Percentiles rank a stretch among this genome's conserved stretches.
phyloP scores from a whole-genome alignment of 2,329 filamentous ascomycete species.

The Trichoderma guizhouense region DNA sequence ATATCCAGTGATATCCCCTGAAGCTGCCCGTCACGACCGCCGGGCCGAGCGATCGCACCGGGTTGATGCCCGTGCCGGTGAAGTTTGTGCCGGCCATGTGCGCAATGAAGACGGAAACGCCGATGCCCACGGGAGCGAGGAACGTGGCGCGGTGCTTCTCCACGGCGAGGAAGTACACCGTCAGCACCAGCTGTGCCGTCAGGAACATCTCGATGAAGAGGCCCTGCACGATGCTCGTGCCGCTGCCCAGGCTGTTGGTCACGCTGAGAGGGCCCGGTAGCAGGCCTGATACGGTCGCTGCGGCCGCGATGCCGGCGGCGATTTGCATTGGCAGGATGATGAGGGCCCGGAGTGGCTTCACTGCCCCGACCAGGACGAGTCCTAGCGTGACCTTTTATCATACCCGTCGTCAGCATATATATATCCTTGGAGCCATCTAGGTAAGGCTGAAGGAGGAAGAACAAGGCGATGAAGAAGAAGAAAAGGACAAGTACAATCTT shows the following conservation, averaged over 20 bases:
- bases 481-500: conserved; percentile 24
- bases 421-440: not conserved
- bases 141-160: conserved; percentile 73
- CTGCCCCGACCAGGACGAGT: conserved; percentile 54
- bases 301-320: conserved; percentile 55
- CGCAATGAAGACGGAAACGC: conserved; percentile 64
- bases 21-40: conserved; percentile 42
- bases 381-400: conserved; percentile 49
- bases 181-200: conserved; percentile 60
- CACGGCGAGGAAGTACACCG: conserved; percentile 66
- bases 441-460: not conserved
- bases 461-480: not conserved
- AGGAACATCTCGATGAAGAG: conserved; percentile 67
- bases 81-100: conserved; percentile 45
- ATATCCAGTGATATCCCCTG: conserved; percentile 51
- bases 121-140: conserved; percentile 69
- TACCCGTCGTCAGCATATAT: not conserved
- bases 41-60: conserved; percentile 49
- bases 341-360: conserved; percentile 49
- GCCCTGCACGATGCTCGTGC: conserved; percentile 52
- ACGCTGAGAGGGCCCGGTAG: conserved; percentile 56
- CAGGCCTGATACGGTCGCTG: conserved; percentile 54
- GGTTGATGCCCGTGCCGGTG: conserved; percentile 49
- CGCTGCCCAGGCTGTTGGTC: conserved; percentile 50
- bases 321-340: conserved; percentile 56